phyloP scores from a whole-genome alignment of 805 yeast species.

The Candida hungchunana region DNA sequence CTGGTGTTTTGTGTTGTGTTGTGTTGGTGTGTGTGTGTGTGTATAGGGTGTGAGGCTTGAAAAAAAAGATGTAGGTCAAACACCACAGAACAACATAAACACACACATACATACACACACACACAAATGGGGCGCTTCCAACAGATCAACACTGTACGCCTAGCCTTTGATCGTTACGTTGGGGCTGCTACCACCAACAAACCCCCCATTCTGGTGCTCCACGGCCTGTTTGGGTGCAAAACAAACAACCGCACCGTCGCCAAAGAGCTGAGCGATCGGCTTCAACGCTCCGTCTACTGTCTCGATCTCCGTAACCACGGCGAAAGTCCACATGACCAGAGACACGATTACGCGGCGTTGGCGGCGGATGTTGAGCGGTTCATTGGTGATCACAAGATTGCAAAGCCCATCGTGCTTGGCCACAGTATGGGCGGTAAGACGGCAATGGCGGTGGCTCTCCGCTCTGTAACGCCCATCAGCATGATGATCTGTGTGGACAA shows the following conservation, averaged over 20 bases:
- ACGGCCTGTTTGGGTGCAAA: conserved; percentile 86
- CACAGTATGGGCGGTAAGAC: conserved; percentile 95
- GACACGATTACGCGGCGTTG: conserved; percentile 76
- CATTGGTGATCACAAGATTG: conserved; percentile 35
- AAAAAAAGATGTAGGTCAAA: too few species aligned
- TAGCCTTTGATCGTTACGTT: conserved; percentile 48
- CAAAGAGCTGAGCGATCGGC: conserved; percentile 42
- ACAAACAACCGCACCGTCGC: conserved; percentile 81
- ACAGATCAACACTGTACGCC: conserved; percentile 47
- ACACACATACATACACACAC: too few species aligned
- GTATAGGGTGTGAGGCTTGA: background rate
- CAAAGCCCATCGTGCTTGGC: conserved; percentile 62
- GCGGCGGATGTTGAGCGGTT: conserved; percentile 84
- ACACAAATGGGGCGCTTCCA: conserved; percentile 10
- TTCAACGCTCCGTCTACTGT: conserved; percentile 59
- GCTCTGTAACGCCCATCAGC: conserved; percentile 57
- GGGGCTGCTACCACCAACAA: conserved; percentile 22
- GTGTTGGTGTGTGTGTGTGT: background rate
- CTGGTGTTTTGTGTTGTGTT: background rate
- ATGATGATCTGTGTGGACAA: conserved; percentile 80
- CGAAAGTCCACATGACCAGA: conserved; percentile 68
- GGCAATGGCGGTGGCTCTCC: conserved; percentile 80
- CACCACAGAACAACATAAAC: too few species aligned
- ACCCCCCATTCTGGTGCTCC: conserved; percentile 73
- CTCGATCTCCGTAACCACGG: conserved; percentile 90